Evolutionary conservation across 2,329 filamentous ascomycete genomes (phyloP).

Genomic region (Fusarium pseudoanthophilum): DNA sequence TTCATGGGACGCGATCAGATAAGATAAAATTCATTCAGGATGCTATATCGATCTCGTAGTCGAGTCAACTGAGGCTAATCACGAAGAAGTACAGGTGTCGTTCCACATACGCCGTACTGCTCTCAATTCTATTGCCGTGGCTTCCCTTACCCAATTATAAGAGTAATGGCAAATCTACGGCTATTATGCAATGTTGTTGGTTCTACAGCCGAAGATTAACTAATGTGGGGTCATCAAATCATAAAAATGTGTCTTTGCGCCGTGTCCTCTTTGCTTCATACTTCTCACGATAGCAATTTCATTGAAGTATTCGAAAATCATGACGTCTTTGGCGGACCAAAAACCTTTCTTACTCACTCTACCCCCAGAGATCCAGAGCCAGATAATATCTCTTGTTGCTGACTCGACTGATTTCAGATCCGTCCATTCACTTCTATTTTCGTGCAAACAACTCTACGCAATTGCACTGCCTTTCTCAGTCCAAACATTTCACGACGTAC

Average conservation of each 20-base stretch:
- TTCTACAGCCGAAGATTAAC: background rate
- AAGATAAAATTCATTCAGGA: background rate
- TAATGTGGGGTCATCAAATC: background rate
- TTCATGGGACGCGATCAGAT: background rate
- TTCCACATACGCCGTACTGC: fast-evolving
- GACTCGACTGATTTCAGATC: background rate
- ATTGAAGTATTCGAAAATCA: fast-evolving
- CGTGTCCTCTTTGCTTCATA: background rate
- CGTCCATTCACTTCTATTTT: background rate
- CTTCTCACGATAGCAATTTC: background rate
- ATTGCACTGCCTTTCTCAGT: background rate
- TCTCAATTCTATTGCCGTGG: background rate
- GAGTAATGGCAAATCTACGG: background rate
- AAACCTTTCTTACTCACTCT: background rate
- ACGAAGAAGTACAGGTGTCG: no score
- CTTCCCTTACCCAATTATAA: fast-evolving
- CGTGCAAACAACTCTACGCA: background rate
- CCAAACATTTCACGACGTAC: background rate
- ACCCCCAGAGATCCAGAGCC: background rate
- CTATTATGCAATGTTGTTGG: background rate
- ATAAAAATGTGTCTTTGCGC: background rate
- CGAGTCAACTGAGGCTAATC: fast-evolving
- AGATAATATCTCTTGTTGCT: background rate
- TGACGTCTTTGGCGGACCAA: fast-evolving
- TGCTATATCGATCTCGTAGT: background rate